Conservation (phyloP, 257 asterid genomes). For the Thymus mandschuricus region DNA sequence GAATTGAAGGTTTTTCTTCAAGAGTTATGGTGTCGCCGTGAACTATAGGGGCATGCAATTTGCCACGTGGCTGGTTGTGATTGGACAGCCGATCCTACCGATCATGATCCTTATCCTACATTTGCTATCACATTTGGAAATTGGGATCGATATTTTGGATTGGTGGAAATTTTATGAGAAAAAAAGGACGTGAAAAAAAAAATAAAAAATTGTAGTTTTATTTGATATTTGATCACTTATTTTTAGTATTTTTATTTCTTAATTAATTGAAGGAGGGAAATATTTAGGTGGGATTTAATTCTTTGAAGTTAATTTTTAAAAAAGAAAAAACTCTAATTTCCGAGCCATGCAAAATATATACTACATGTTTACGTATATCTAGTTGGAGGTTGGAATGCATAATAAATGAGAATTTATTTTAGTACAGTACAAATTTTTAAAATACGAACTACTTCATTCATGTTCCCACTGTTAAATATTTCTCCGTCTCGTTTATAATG, state of each 20-base stretch:
- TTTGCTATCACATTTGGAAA: not conserved
- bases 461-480: too few species aligned
- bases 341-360: conserved; percentile 15
- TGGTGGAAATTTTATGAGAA: conserved; percentile 26
- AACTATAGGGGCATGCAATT: conserved; percentile 18
- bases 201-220: not conserved
- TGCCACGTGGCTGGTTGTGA: conserved; percentile 82
- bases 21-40: not conserved
- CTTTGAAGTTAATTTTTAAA: not conserved
- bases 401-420: too few species aligned
- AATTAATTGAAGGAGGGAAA: not conserved
- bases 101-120: conserved; percentile 56
- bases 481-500: too few species aligned
- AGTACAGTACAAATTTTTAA: too few species aligned
- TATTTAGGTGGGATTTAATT: not conserved
- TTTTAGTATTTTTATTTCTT: not conserved
- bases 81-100: conserved; percentile 28
- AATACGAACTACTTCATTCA: too few species aligned
- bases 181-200: not conserved
- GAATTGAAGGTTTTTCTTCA: not conserved
- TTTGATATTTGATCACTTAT: not conserved
- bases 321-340: not conserved
- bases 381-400: too few species aligned
- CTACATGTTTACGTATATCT: not conserved
- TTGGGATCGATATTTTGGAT: conserved; percentile 23